A percentile compares a stretch with the other conserved stretches of the same genome.
Conservation (phyloP, 2,329 filamentous ascomycete genomes). For the Alternaria atra region DNA sequence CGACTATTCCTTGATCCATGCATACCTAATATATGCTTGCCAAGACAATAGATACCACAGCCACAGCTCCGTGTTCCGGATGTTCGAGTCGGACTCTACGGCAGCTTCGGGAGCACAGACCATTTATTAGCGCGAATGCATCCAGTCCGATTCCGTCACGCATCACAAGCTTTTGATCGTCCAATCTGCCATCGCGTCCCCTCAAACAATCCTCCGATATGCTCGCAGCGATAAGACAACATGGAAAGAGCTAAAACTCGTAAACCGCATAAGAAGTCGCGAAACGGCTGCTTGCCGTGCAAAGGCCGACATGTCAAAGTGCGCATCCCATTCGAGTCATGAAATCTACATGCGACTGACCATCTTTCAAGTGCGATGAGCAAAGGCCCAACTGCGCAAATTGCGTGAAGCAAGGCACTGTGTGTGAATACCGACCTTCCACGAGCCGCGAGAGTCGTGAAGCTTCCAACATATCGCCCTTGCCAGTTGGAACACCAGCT, state of each 20-base stretch:
- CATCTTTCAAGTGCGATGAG: conserved; percentile 40
- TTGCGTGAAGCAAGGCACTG: conserved; percentile 42
- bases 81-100: not conserved
- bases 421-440: conserved; percentile 37
- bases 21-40: not conserved
- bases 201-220: conserved; percentile 8
- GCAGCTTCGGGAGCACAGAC: conserved; percentile 7
- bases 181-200: conserved; percentile 11
- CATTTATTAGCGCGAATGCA: conserved; percentile 1
- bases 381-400: conserved; percentile 42
- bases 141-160: conserved; percentile 12
- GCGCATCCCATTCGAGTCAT: conserved; percentile 5
- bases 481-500: conserved; percentile 16
- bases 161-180: conserved; percentile 10
- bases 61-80: not conserved
- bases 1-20: not conserved
- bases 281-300: conserved; percentile 42
- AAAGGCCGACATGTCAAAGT: conserved; percentile 45
- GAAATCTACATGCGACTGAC: conserved; percentile 18
- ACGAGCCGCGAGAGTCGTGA: conserved; percentile 30
- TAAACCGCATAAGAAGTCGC: conserved; percentile 42
- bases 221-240: conserved; percentile 8
- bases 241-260: conserved; percentile 40
- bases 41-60: not conserved
- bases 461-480: conserved; percentile 26